Base-by-base conservation (phyloP, 306 rosid species). In the Castanea sativa region DNA sequence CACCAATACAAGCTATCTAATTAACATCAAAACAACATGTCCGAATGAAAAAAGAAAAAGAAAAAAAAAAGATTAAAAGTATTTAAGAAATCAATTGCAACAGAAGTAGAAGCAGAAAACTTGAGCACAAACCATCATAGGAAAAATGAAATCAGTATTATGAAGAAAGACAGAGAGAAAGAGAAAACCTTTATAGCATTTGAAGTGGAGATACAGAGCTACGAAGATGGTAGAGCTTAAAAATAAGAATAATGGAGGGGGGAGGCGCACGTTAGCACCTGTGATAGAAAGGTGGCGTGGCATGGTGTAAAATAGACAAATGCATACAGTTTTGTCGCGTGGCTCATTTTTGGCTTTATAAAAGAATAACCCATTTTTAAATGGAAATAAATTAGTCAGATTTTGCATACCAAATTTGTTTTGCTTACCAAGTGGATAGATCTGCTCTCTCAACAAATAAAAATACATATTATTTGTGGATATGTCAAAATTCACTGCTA, bases 261-360 rank as follows among this genome's bases (percentile, higher is more conserved):
- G 5, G 69, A 67, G 73, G 83, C 83, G 81, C 76, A 70, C 21
- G 52, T 69, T 81, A 41, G 55, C 73, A 73, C 84, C 16, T 3
- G 12, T 41, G 12, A 65, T 4, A 68, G 56, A 23, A 20, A 16
- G 12, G 79, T 56, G 71, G 49, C 59, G 1, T 74, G 5, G 41
- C 68, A 1, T 74, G 5, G 41, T 58, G 65, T 73, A 3, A 52
- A 23, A 13, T 13, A 18, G 21, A 14, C 55, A 56, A 1, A 10
- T 16, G 1, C 19, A 6, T 10, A 8, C 1, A 1, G 43, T 75
- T 67, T 55, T 38, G 10, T n/a, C 51, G 35, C 70, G 23, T 14
- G 43, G 20, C 25, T 33, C 71, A 7, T 67, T 2, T 67, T 41
- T 41, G 12, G 45, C 12, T 41, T 41, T 41, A 41, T 41, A 41